Evolutionary conservation across 2,329 filamentous ascomycete genomes (phyloP).

Genomic region (Mycosphaerelloides madeirae): DNA sequence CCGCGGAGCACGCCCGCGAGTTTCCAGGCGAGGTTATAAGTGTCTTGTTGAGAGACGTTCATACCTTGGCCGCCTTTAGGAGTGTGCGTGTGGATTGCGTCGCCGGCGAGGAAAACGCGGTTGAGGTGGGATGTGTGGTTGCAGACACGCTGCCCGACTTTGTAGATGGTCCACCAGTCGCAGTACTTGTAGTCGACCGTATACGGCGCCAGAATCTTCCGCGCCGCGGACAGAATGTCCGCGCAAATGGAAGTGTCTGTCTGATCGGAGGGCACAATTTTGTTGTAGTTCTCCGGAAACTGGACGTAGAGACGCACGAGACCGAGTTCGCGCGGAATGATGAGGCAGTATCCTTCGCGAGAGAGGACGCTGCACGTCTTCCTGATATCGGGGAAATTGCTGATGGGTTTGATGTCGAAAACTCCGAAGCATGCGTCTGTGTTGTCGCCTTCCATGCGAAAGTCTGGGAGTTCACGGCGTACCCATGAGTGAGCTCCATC

Average conservation of each 20-base stretch:
- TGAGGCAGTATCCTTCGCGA: slow-evolving; percentile 64
- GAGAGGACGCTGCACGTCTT: slow-evolving; percentile 74
- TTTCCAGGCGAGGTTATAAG: slow-evolving; percentile 22
- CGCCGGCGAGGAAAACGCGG: slow-evolving; percentile 36
- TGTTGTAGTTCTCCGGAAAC: slow-evolving; percentile 34
- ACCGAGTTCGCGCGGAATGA: slow-evolving; percentile 61
- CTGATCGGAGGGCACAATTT: slow-evolving; percentile 49
- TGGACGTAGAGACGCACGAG: slow-evolving; percentile 25
- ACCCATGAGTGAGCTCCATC: slow-evolving; percentile 21
- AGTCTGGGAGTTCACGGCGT: slow-evolving; percentile 8
- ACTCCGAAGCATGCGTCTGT: slow-evolving; percentile 27
- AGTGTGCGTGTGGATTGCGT: slow-evolving; percentile 18
- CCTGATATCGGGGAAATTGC: slow-evolving; percentile 59
- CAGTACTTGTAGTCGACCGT: slow-evolving; percentile 31
- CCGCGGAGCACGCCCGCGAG: slow-evolving; percentile 13
- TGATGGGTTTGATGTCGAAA: slow-evolving; percentile 26
- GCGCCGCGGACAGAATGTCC: slow-evolving; percentile 55
- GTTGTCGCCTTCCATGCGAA: slow-evolving; percentile 18
- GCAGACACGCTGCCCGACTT: slow-evolving; percentile 63
- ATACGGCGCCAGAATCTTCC: slow-evolving; percentile 61
- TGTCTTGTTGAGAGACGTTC: slow-evolving; percentile 35
- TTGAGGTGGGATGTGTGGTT: slow-evolving; percentile 49
- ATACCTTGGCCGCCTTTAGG: slow-evolving; percentile 37
- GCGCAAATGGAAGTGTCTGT: slow-evolving; percentile 61
- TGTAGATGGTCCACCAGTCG: slow-evolving; percentile 57